Evolutionary conservation across 768 basidiomycete species (phyloP).

Genomic region (Auricularia heimuer): DNA sequence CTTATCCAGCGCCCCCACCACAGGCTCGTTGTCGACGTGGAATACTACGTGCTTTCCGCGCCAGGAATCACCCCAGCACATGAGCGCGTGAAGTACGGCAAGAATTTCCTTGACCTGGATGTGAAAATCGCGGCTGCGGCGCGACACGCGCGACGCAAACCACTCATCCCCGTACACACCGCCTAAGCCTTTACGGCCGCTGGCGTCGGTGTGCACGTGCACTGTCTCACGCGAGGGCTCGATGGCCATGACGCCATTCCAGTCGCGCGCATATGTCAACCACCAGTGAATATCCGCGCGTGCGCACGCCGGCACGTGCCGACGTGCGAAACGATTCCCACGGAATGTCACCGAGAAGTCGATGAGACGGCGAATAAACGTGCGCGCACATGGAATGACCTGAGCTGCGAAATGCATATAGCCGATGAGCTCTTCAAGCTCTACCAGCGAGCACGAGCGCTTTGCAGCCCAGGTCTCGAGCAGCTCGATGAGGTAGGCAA

Average conservation of each 20-base stretch:
- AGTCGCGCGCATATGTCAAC: slow-evolving; percentile 15
- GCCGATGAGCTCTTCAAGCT: slow-evolving; percentile 25
- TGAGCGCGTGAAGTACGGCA: no score
- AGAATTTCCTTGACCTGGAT: no score
- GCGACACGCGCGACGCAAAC: slow-evolving; percentile 19
- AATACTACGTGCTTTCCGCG: no score
- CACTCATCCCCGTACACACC: slow-evolving; percentile 17
- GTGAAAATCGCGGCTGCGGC: slow-evolving; percentile 15
- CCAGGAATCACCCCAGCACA: no score
- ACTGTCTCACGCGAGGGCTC: slow-evolving; percentile 5
- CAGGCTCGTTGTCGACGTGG: no score
- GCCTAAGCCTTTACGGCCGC: slow-evolving; percentile 6
- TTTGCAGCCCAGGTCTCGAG: slow-evolving; percentile 17
- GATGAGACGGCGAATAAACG: slow-evolving; percentile 20
- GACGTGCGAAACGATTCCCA: slow-evolving; percentile 10
- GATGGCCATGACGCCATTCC: slow-evolving; percentile 21
- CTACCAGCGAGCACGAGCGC: slow-evolving; percentile 12
- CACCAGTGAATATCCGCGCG: slow-evolving; percentile 26
- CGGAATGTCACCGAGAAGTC: slow-evolving; percentile 12
- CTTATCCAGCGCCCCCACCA: no score
- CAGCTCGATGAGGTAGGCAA: slow-evolving; percentile 20
- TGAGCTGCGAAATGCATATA: slow-evolving; percentile 26
- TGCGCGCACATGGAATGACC: slow-evolving; percentile 22
- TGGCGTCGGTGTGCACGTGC: slow-evolving; percentile 24
- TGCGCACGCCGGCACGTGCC: slow-evolving; percentile 16